Conservation (phyloP, 148 eudicot genomes). For the Amaranthus cruentus region DNA sequence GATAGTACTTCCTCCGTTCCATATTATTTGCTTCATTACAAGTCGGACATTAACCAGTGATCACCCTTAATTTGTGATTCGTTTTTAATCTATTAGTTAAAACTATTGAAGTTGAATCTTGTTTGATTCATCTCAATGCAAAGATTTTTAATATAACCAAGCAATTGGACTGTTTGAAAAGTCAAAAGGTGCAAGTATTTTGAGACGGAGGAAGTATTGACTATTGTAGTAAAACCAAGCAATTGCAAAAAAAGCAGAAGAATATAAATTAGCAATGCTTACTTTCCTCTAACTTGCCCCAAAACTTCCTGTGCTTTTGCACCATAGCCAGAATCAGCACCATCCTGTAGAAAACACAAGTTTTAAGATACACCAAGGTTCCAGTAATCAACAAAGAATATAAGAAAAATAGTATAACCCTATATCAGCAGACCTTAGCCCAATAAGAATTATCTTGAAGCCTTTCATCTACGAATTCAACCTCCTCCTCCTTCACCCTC, state of each 20-base stretch:
- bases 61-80: too few species aligned
- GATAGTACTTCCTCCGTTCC: too few species aligned
- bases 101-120: too few species aligned
- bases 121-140: too few species aligned
- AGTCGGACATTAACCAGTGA: too few species aligned
- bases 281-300: constrained; percentile 96
- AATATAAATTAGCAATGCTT: constrained; percentile 2
- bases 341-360: constrained; percentile 43
- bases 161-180: too few species aligned
- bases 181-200: too few species aligned
- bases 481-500: constrained; percentile 80
- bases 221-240: background rate
- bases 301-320: constrained; percentile 92
- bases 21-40: too few species aligned
- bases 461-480: constrained; percentile 66
- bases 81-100: too few species aligned
- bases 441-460: constrained; percentile 93
- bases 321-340: constrained; percentile 88
- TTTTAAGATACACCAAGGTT: background rate
- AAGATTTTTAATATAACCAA: too few species aligned
- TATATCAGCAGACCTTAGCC: constrained; percentile 65
- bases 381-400: background rate
- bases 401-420: background rate
- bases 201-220: too few species aligned
- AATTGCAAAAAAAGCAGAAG: background rate